These are phyloP conservation scores for Chaetomium cochliodes DNA, from an alignment of 495 filamentous ascomycete genomes.

Conservation along the genomic window DNA sequence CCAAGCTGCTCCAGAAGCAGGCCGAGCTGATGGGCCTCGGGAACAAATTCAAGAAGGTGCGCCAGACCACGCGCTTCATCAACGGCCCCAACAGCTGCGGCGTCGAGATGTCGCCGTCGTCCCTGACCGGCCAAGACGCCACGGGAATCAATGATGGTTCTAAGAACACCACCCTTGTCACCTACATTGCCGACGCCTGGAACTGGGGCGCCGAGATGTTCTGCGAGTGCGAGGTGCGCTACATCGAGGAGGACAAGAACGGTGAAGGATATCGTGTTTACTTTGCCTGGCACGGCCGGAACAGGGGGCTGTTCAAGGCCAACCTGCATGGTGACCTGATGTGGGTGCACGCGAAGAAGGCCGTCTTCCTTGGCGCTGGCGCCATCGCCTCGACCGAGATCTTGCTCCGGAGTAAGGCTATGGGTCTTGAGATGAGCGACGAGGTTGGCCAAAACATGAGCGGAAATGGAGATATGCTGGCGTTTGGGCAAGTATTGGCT, in stretches of 20 bases:
- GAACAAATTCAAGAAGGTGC: slow-evolving; percentile 56
- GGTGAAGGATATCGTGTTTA: slow-evolving; percentile 59
- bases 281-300: slow-evolving; percentile 64
- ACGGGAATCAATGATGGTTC: slow-evolving; percentile 68
- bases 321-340: slow-evolving; percentile 61
- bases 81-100: slow-evolving; percentile 60
- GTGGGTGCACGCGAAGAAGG: slow-evolving; percentile 64
- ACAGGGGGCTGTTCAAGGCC: slow-evolving; percentile 56
- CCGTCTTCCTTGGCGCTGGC: slow-evolving; percentile 61
- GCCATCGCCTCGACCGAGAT: slow-evolving; percentile 65
- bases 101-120: slow-evolving; percentile 60
- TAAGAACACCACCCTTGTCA: slow-evolving; percentile 64
- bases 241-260: slow-evolving; percentile 55
- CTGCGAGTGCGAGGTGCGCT: slow-evolving; percentile 67
- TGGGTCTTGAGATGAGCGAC: slow-evolving; percentile 58
- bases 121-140: slow-evolving; percentile 58
- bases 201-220: slow-evolving; percentile 75
- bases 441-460: slow-evolving; percentile 61
- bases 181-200: slow-evolving; percentile 70
- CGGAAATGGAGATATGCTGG: slow-evolving; percentile 66
- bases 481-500: slow-evolving; percentile 53
- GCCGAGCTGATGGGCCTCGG: slow-evolving; percentile 49
- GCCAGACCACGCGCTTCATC: slow-evolving; percentile 61
- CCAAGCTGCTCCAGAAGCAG: slow-evolving; percentile 57
- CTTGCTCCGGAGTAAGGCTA: slow-evolving; percentile 59